phyloP scores from a whole-genome alignment of 2,329 filamentous ascomycete species.

The Paramyrothecium sp. region DNA sequence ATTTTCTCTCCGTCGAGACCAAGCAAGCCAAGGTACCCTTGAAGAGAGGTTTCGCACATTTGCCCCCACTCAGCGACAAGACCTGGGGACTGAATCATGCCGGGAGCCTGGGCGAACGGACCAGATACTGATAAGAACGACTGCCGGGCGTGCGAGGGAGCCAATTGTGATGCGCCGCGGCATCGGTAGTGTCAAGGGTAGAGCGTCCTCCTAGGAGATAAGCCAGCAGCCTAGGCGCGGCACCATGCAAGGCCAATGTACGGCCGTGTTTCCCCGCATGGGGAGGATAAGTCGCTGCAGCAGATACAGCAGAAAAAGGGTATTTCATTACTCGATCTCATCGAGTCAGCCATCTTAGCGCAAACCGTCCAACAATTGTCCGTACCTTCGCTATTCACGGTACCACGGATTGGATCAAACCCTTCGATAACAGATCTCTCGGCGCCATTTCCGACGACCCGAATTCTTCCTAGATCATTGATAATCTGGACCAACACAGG shows the following conservation, averaged over 20 bases:
- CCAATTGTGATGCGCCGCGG: background rate
- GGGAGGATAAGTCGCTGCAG: background rate
- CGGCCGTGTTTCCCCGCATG: background rate
- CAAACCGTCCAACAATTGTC: no score
- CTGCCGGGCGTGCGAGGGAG: background rate
- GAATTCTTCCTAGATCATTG: no score
- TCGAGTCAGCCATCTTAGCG: conserved; percentile 35
- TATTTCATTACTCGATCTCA: conserved; percentile 40
- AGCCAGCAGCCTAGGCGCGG: no score
- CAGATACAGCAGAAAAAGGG: background rate
- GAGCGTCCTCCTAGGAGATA: background rate
- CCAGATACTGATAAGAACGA: background rate
- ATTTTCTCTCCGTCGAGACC: no score
- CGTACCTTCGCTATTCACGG: no score
- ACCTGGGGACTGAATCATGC: background rate
- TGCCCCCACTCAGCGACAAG: background rate
- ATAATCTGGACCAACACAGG: no score
- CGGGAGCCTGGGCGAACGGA: background rate
- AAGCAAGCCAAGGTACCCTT: no score
- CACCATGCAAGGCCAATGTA: no score
- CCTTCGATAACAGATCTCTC: no score
- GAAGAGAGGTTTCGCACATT: no score
- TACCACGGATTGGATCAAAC: no score
- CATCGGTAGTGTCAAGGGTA: background rate
- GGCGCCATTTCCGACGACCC: no score